phyloP scores from a whole-genome alignment of 164 flowering plant genomes.

The Buxus sempervirens region DNA sequence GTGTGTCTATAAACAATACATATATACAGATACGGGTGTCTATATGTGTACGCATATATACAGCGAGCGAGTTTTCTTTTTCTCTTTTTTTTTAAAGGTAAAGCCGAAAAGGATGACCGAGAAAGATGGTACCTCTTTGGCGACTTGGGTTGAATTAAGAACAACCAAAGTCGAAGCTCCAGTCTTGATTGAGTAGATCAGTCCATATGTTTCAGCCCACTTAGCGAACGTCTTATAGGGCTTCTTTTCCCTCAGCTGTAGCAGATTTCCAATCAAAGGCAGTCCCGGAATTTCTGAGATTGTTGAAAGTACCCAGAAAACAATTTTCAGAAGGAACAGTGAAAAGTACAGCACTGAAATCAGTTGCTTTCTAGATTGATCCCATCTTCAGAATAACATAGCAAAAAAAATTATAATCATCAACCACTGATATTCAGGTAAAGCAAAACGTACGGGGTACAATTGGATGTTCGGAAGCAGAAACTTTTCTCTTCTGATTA shows the following conservation, averaged over 20 bases:
- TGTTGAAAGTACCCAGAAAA: constrained; percentile 5
- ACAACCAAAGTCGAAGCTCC: constrained; percentile 71
- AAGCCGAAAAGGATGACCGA: not conserved
- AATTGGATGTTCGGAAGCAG: constrained; percentile 12
- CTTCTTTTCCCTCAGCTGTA: constrained; percentile 73
- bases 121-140: constrained; percentile 59
- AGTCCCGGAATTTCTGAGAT: constrained; percentile 64
- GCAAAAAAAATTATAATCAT: too few relatives aligned
- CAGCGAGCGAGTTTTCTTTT: too few relatives aligned
- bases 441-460: constrained; percentile 29
- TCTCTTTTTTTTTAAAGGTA: not conserved
- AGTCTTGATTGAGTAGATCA: constrained; percentile 65
- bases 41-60: too few relatives aligned
- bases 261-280: constrained; percentile 72
- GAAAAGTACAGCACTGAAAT: not conserved
- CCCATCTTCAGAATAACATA: too few relatives aligned
- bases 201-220: constrained; percentile 75
- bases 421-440: not conserved
- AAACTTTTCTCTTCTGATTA: not conserved
- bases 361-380: too few relatives aligned
- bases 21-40: too few relatives aligned
- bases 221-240: constrained; percentile 66
- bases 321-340: not conserved
- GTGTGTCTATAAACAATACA: too few relatives aligned
- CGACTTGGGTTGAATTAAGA: constrained; percentile 62